These are phyloP conservation scores for Euphorbia schlechtendalii DNA, from an alignment of 441 rosid genomes.

Conservation along the genomic window DNA sequence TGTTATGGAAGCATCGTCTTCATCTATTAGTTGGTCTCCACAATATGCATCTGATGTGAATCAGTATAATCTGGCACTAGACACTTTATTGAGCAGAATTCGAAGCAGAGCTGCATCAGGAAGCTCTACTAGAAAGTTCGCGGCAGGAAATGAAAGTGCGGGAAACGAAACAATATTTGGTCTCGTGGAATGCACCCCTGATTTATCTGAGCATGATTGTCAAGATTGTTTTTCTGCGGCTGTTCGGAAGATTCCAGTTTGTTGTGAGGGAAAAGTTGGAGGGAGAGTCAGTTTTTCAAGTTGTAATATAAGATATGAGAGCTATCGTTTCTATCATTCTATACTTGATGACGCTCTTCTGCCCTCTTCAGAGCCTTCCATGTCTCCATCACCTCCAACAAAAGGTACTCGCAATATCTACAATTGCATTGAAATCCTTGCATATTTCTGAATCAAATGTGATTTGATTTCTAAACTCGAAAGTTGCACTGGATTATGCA, in stretches of 20 bases:
- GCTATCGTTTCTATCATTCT: conserved; percentile 9
- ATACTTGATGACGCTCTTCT: neutral
- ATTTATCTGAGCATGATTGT: conserved; percentile 36
- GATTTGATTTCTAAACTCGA: too few relatives aligned
- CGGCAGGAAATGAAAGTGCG: conserved; percentile 21
- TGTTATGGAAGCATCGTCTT: neutral
- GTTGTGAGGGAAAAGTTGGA: conserved; percentile 27
- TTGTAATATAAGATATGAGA: conserved; percentile 37
- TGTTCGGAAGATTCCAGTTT: conserved; percentile 21
- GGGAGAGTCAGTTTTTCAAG: conserved; percentile 30
- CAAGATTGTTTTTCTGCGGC: conserved; percentile 28
- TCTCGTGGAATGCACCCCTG: conserved; percentile 46
- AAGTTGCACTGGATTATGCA: too few relatives aligned
- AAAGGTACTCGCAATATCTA: neutral
- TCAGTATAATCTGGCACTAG: conserved; percentile 29
- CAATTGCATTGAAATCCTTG: neutral
- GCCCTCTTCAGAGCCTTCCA: neutral
- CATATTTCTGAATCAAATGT: too few relatives aligned
- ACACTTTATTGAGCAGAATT: conserved; percentile 23
- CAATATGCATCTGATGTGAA: conserved; percentile 25
- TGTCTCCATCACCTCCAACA: neutral
- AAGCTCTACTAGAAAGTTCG: conserved; percentile 34
- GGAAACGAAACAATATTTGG: conserved; percentile 37
- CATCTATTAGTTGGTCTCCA: neutral
- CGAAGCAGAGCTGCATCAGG: conserved; percentile 26